Conservation (phyloP, 306 rosid genomes). For the Glycine latifolia region DNA sequence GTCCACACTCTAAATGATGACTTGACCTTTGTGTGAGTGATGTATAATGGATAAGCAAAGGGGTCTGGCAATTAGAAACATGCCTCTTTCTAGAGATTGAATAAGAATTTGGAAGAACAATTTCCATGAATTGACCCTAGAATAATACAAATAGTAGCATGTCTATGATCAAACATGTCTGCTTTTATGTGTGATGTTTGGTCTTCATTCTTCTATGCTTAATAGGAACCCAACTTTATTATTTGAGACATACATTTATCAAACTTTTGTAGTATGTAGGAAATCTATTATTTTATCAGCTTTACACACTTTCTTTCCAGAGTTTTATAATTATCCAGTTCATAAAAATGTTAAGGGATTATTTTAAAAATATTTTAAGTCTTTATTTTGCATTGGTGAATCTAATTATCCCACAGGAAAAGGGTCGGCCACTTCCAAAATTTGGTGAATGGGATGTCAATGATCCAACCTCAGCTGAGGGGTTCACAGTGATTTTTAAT, state of each 20-base stretch:
- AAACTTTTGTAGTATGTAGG: not conserved
- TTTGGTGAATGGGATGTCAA: conserved; percentile 99
- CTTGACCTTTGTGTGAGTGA: conserved; percentile 11
- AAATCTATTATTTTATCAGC: conserved; percentile 12
- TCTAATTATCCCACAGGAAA: conserved; percentile 66
- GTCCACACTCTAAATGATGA: conserved; percentile 7
- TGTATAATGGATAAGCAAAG: conserved; percentile 32
- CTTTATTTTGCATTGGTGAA: conserved; percentile 22
- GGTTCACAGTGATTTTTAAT: conserved; percentile 96
- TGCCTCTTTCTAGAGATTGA: conserved; percentile 25
- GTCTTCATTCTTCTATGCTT: conserved; percentile 30
- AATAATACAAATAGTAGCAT: conserved; percentile 26
- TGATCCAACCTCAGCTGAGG: conserved; percentile 99
- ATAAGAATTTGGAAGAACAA: conserved; percentile 19
- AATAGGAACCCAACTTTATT: not conserved
- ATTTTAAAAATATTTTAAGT: not conserved
- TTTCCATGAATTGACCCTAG: not conserved
- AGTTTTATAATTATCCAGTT: conserved; percentile 30
- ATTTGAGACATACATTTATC: not conserved
- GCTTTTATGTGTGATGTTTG: conserved; percentile 27
- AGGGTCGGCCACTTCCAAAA: conserved; percentile 96
- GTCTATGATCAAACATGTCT: not conserved
- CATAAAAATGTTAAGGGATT: conserved; percentile 7
- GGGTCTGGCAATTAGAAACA: conserved; percentile 5
- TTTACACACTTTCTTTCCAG: not conserved